Conservation (phyloP, 768 basidiomycete genomes). For the Boletellus sp. region DNA sequence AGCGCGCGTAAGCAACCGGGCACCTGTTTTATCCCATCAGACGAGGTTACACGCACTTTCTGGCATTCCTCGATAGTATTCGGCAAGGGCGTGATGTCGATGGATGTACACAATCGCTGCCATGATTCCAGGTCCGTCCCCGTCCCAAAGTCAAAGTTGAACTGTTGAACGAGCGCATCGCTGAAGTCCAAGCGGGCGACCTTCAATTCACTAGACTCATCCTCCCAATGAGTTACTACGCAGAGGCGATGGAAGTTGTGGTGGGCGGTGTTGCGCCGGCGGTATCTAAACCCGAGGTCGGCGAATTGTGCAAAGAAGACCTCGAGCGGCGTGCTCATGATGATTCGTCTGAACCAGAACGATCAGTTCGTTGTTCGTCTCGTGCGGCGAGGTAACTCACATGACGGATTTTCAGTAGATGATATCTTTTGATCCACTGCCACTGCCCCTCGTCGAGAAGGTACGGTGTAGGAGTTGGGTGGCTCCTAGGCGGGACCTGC, state of each 20-base stretch:
- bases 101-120: constrained; percentile 22
- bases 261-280: constrained; percentile 10
- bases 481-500: too few species aligned
- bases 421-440: too few species aligned
- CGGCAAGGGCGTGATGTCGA: constrained; percentile 23
- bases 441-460: too few species aligned
- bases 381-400: too few species aligned
- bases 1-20: too few species aligned
- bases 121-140: constrained; percentile 17
- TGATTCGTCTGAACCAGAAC: background rate
- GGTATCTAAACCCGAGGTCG: constrained; percentile 14
- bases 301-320: constrained; percentile 24
- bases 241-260: constrained; percentile 21
- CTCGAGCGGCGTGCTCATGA: constrained; percentile 18
- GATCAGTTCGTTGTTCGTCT: background rate
- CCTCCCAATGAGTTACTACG: background rate
- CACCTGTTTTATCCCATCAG: too few species aligned
- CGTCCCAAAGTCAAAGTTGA: constrained; percentile 25
- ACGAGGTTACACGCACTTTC: constrained; percentile 11
- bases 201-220: background rate
- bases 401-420: too few species aligned
- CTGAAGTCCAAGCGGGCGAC: constrained; percentile 5
- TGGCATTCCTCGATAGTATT: constrained; percentile 14
- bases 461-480: too few species aligned
- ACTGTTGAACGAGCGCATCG: constrained; percentile 23